Evolutionary conservation across 2,329 filamentous ascomycete genomes (phyloP), one percentile per base, ranked within the genome.

Genomic region (Fusarium pininemorale): DNA sequence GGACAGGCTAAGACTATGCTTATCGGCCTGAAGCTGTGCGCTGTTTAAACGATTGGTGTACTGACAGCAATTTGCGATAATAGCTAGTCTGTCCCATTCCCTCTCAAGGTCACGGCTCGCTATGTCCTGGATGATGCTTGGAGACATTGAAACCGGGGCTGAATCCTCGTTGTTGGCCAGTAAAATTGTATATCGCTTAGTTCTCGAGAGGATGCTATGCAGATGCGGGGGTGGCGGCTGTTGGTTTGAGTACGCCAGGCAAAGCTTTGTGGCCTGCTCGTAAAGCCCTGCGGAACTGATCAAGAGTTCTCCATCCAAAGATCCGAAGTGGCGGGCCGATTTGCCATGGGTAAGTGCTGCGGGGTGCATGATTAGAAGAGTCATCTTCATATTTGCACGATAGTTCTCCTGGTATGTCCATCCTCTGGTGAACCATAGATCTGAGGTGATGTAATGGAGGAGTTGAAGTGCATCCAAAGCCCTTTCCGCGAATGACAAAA

Each of bases 1-100:
- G 5, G 50, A 39, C 2, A 63, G 5, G 8, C 32, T 30, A 13
- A 45, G 50, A 1, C 59, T 47, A 3, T 39, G 22, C 3, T 39
- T 39, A 4, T 26, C 11, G 0, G 12, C 0, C 2, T 44, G 38
- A 0, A 62, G 50, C 32, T 47, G 20, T 0, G 11, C 3, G 5
- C 59, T 63, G 15, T 56, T 41, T 10, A 63, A 6, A 1, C 59
- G 50, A 0, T 56, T 22, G 0, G 35, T 0, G 4, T 63, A 56
- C 26, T 63, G 59, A 7, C 50, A 63, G 20, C 59, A 63, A 3
- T 63, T 63, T 7, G 51, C 60, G 26, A 63, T 47, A 9, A 57
- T 63, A 7, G 41, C 41, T 11, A 63, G 10, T 14, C 15, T 35
- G 7, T 63, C 41, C 60, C 60, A 63, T 1, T 39, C 26, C 4